Evolutionary conservation across 2,329 filamentous ascomycete genomes (phyloP), one percentile per base, ranked within the genome.

Genomic region (Colletotrichum lini): DNA sequence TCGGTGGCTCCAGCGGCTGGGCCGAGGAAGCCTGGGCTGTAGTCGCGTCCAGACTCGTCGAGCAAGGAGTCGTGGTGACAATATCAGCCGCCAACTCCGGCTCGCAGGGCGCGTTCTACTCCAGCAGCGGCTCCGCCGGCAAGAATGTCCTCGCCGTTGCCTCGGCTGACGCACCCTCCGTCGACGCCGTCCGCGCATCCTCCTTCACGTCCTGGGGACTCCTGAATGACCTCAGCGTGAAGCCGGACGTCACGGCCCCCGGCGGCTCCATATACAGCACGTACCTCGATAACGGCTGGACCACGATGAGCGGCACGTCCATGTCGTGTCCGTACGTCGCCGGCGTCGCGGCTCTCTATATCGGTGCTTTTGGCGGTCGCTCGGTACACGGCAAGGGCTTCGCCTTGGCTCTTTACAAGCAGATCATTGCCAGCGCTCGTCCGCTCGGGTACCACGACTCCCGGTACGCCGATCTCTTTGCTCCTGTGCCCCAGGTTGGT

Each of bases 61-160:
- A 84, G 6, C 76, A 82, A 40, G 87, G 87, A 18, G 80, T 88
- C 2, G 83, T 87, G 7, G 82, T 87, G 26, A 82, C 83, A 15
- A 83, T 88, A 26, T 83, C 86, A 0, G 86, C 84, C 6, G 87
- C 87, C 23, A 90, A 90, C 65, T 81, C 84, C 35, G 87, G 87
- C 35, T 78, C 78, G 21, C 76, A 79, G 12, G 87, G 87, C 0
- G 81, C 86, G 0, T 88, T 89, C 76, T 85, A 82, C 52, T 78
- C 80, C 8, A 80, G 78, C 52, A 80, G 78, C 8, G 84, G 83
- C 3, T 79, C 84, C 4, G 80, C 82, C 6, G 84, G 83, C 4
- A 79, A 78, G 42, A 79, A 82, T n/a, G 83, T 84, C 5, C 80
- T 85, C 18, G 79, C 82, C 2, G 80, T 86, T 42, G 85, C 84